Evolutionary conservation across 2,329 filamentous ascomycete genomes (phyloP), one percentile per base, ranked within the genome.

Genomic region (Saccharata proteae): DNA sequence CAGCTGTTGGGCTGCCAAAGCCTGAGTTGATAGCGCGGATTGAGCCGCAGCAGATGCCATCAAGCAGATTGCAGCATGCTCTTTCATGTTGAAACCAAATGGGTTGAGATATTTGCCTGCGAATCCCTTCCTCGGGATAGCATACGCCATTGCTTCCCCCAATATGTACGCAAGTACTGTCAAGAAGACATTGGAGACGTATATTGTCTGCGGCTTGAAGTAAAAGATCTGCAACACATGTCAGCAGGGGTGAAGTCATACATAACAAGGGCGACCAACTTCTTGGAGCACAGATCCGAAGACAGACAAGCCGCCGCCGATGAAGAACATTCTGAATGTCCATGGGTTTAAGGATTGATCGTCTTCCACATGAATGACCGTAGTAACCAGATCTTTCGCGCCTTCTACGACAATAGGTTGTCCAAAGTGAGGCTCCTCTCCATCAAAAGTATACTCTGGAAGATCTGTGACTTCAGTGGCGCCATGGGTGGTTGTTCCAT

Each of bases 121-220:
- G 7, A 39, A 23, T 8, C 51, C 54, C 26, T 43, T 45, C 7
- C 46, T 47, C 1, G 61, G 58, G 13, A 63, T 52, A 3, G 48
- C 33, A 10, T 12, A 29, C 3, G 54, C 49, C 52, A 62, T 51
- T 7, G 45, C 43, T 27, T 61, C 52, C 9, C 61, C 61, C 7
- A 61, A 40, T 7, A 62, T 43, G 34, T 64, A 65, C 19, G 50
- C 52, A 10, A 65, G 50, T 16, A 67, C 56, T 3, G 54, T 53
- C 32, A 66, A 35, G 42, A 65, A 65, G 13, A 65, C 57, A 11
- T 52, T 45, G 2, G 57, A 61, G 7, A 67, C 56, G 16, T 40
- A 53, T 28, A 67, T 55, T 4, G 49, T 50, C 41, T 64, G 62
- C 2, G 63, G 62, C 40, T 64, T 64, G 50, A 65, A 65, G 30